Percentiles rank a stretch among this genome's conserved stretches.
Evolutionary conservation across 495 filamentous ascomycete species (phyloP).

Genomic region (Penicillium mononematosum): DNA sequence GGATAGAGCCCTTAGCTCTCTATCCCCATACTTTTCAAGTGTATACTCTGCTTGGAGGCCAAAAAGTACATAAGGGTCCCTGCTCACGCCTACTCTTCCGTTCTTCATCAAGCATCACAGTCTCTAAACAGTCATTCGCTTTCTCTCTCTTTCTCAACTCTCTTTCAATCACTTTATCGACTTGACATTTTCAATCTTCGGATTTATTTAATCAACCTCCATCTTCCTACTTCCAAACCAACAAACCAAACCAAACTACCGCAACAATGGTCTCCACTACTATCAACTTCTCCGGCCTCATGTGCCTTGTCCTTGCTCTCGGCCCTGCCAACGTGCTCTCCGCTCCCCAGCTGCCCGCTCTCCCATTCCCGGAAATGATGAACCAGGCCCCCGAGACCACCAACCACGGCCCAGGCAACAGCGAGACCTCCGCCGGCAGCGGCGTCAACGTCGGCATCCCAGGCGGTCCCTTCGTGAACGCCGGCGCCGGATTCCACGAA

Average conservation of each 20-base stretch:
- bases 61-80: slow-evolving; percentile 32
- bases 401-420: slow-evolving; percentile 20
- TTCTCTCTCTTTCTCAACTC: slow-evolving; percentile 15
- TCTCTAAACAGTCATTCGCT: slow-evolving; percentile 28
- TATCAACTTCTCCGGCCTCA: slow-evolving; percentile 35
- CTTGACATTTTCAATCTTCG: slow-evolving; percentile 16
- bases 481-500: slow-evolving; percentile 20
- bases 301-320: slow-evolving; percentile 39
- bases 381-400: slow-evolving; percentile 16
- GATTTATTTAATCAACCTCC: slow-evolving; percentile 6
- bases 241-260: not conserved
- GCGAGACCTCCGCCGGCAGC: slow-evolving; percentile 29
- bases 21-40: slow-evolving; percentile 17
- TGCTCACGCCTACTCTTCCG: slow-evolving; percentile 12
- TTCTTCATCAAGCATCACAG: slow-evolving; percentile 26
- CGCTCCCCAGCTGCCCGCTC: slow-evolving; percentile 25
- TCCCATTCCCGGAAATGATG: slow-evolving; percentile 18
- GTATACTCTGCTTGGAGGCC: not conserved
- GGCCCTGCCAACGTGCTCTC: slow-evolving; percentile 37
- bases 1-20: slow-evolving; percentile 22
- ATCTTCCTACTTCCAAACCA: not conserved
- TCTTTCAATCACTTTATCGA: slow-evolving; percentile 11
- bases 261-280: slow-evolving; percentile 33
- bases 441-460: slow-evolving; percentile 32
- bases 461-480: slow-evolving; percentile 28